Evolutionary conservation across 371 early-diverging fungal species (phyloP).

Genomic region (Smittium culicis): DNA sequence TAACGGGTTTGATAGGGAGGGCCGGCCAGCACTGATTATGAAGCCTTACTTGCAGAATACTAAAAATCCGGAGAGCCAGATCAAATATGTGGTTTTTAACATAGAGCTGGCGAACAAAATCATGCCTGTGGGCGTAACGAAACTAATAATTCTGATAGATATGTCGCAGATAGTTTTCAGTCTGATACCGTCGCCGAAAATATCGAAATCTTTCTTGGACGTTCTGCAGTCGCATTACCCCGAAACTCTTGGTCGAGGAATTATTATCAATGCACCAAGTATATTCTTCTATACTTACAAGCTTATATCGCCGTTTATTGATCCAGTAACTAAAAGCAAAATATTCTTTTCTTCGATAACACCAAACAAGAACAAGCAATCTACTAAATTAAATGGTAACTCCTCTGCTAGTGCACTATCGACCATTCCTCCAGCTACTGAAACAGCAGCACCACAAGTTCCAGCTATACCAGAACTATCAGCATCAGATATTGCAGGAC

Average conservation of each 20-base stretch:
- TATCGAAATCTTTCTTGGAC: slow-evolving; percentile 60
- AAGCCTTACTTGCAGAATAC: slow-evolving; percentile 65
- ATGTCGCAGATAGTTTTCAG: slow-evolving; percentile 52
- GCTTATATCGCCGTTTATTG: slow-evolving; percentile 71
- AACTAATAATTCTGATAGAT: slow-evolving; percentile 62
- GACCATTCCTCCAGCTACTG: neutral
- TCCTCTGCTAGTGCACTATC: neutral
- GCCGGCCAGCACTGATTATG: slow-evolving; percentile 58
- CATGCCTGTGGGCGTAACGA: slow-evolving; percentile 60
- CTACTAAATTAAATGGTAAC: neutral
- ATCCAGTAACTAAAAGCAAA: slow-evolving; percentile 77
- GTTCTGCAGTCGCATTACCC: slow-evolving; percentile 76
- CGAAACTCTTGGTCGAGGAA: slow-evolving; percentile 52
- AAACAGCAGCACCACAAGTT: neutral
- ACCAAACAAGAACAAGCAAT: neutral
- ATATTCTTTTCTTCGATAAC: slow-evolving; percentile 57
- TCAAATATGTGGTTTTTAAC: slow-evolving; percentile 60
- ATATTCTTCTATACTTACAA: slow-evolving; percentile 68
- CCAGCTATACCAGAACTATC: too few species aligned
- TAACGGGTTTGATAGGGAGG: slow-evolving; percentile 57
- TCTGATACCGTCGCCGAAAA: slow-evolving; percentile 51
- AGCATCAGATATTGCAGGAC: neutral
- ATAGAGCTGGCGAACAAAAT: slow-evolving; percentile 62
- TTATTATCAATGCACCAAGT: slow-evolving; percentile 64
- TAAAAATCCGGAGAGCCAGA: slow-evolving; percentile 54